Base-by-base conservation (phyloP, 345 rosid genomes). In the Carallia brachiata region DNA sequence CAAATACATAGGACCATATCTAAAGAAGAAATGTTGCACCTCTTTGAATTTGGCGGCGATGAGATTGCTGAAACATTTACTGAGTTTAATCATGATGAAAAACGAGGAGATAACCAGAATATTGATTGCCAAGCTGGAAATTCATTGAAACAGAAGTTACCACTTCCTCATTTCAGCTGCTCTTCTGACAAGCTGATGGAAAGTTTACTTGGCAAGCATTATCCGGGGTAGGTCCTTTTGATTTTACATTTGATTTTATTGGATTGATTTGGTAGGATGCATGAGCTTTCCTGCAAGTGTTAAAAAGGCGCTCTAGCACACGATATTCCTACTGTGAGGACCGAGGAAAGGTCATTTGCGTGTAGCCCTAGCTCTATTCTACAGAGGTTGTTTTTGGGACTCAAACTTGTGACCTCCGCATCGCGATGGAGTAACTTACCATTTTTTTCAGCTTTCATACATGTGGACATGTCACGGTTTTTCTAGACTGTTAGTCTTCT, bases 11-110 rank as follows among this genome's bases (percentile, higher is more conserved):
- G 99, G 72, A 92, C 96, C 32, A 92, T 96, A 58, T 92, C 99
- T 44, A 92, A 78, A 84, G 99, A 96, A 83, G 99, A 96, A 83
- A 92, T 96, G 99, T 72, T 96, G 81, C 99, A 96, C 80, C 89
- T 96, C 57, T 96, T 96, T 75, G 99, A 96, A 78, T 96, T 96
- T 67, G 98, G 93, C 37, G 97, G 92, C 52, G 98, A 95, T 60
- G 98, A 96, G 68, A 86, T 80, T 70, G 67, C 91, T 2, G 96
- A 90, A 36, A 58, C 85, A 54, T 73, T 82, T 34, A 67, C 73
- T 69, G 92, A 83, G 68, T 68, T 78, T 65, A 61, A 65, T 68
- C 82, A 81, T 79, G 79, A 70, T 62, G 74, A 84, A 37, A 80
- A 81, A 67, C 79, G 28, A 34, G 62, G 65, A 68, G 71, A 68